Evolutionary conservation across 768 basidiomycete species (phyloP).

Genomic region (Phylloporus sp.): DNA sequence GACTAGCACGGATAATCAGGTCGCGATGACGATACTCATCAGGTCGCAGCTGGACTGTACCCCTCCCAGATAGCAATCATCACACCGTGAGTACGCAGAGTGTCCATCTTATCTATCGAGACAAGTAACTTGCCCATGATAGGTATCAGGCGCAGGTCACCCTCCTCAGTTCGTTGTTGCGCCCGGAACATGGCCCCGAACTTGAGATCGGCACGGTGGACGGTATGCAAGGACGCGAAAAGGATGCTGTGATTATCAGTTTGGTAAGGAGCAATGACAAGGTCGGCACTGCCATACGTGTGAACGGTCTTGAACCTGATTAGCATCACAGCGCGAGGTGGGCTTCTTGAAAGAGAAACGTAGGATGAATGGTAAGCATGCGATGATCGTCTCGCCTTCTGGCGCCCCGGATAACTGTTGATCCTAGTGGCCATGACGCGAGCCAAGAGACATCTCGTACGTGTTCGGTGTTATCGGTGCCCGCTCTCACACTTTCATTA

Average conservation of each 20-base stretch:
- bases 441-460: constrained; percentile 79
- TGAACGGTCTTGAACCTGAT: background rate
- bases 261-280: constrained; percentile 89
- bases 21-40: background rate
- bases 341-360: constrained; percentile 93
- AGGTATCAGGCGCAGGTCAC: constrained; percentile 93
- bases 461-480: constrained; percentile 21
- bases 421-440: constrained; percentile 82
- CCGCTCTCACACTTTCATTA: background rate
- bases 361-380: constrained; percentile 69
- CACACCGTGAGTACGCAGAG: constrained; percentile 59
- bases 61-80: constrained; percentile 81
- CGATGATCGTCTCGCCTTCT: background rate
- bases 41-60: constrained; percentile 59
- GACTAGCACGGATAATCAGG: too few species aligned
- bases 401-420: background rate
- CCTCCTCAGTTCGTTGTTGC: constrained; percentile 70
- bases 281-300: constrained; percentile 33
- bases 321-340: constrained; percentile 66
- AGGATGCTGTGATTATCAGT: constrained; percentile 88
- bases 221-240: constrained; percentile 96
- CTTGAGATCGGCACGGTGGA: constrained; percentile 95
- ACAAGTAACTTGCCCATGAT: background rate
- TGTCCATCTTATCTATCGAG: background rate
- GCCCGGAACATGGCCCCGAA: constrained; percentile 56